These are phyloP conservation scores for Pythium chondricola DNA, from an alignment of 352 stramenopile genomes.

Conservation along the genomic window DNA sequence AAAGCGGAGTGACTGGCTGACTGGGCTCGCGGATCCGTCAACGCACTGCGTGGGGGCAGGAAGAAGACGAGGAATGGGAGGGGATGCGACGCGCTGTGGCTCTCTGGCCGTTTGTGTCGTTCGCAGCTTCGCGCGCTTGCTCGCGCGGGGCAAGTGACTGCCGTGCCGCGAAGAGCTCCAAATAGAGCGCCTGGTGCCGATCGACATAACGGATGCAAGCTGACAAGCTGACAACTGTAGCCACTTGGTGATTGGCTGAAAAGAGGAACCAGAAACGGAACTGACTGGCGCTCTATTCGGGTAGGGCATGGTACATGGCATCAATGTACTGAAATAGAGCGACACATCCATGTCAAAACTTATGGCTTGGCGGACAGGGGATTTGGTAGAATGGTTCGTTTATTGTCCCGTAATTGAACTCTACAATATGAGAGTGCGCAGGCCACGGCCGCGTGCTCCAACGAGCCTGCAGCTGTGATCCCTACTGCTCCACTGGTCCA, in stretches of 20 bases:
- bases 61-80: too few relatives aligned
- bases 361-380: too few relatives aligned
- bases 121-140: too few relatives aligned
- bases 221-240: neutral
- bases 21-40: too few relatives aligned
- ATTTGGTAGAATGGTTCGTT: conserved; percentile 23
- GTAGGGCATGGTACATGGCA: neutral
- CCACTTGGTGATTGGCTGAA: conserved; percentile 15
- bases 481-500: conserved; percentile 13
- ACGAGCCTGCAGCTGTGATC: neutral
- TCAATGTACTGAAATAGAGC: neutral
- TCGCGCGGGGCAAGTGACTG: too few relatives aligned
- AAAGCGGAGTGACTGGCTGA: too few relatives aligned
- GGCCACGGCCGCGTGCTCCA: neutral
- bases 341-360: too few relatives aligned
- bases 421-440: conserved; percentile 17
- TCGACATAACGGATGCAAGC: conserved; percentile 15
- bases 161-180: too few relatives aligned
- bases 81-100: too few relatives aligned
- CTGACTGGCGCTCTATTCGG: neutral
- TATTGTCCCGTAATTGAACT: conserved; percentile 31
- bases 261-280: neutral
- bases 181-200: too few relatives aligned
- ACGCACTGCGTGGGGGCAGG: too few relatives aligned
- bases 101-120: too few relatives aligned